Base-by-base conservation (phyloP, 257 asterid genomes). In the Solanum medicagineum region DNA sequence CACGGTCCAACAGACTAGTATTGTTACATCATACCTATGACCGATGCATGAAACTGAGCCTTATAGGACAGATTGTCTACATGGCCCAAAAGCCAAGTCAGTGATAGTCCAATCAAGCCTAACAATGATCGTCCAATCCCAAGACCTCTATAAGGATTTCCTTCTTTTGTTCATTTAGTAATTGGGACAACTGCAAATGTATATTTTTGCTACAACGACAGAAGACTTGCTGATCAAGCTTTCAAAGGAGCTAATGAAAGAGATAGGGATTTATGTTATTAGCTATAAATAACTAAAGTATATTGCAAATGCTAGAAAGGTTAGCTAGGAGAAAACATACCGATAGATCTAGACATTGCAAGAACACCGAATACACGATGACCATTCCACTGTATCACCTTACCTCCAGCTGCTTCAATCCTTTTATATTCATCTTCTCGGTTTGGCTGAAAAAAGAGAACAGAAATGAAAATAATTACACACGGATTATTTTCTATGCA, bases 361-460 rank as follows among this genome's bases (percentile, higher is more conserved):
- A 96, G 98, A 86, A 96, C 98, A 4, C 99, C 99, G 51, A 94
- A 95, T 80, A 96, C 99, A 56, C 98, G 98, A 89, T 95, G 98
- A 8, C 99, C 99, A 80, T 95, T 96, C 99, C 99, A 96, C 87
- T 93, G 97, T 87, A 96, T 96, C n/a, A 96, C 99, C 92, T 93
- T 96, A 68, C 99, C 99, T 85, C 98, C 98, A 32, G 98, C 93
- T 47, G 98, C 97, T 89, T 95, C 98, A 84, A 96, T 96, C 91
- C 99, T 92, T 84, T 91, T 92, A 81, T 93, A 96, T 89, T 96
- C 99, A 82, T 96, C 99, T 83, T 96, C 98, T 86, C 98, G 90
- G 83, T 96, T 93, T 4, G 99, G 99, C 99, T 96, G 24, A 36
- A 15, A 14, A 36, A 47, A 84, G 75, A 42, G 68, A 80, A 73